These are phyloP conservation scores for Darksidea phi DNA, from an alignment of 495 filamentous ascomycete species.

Conservation along the genomic window DNA sequence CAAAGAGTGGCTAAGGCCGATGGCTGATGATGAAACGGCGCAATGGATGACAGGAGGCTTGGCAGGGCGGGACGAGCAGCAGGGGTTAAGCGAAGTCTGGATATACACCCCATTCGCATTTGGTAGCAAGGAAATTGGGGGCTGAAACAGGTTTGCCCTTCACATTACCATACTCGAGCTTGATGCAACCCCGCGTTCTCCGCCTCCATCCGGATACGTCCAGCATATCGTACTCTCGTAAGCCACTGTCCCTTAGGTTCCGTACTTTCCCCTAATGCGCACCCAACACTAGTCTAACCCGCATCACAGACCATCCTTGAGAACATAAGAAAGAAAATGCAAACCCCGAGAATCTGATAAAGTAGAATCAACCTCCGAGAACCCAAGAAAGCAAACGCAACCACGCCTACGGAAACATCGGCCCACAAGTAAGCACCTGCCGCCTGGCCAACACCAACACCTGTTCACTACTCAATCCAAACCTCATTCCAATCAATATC, in stretches of 20 bases:
- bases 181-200: too few relatives aligned
- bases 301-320: background rate
- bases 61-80: background rate
- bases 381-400: background rate
- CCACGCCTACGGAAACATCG: conserved; percentile 25
- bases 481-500: conserved; percentile 29
- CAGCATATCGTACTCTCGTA: too few relatives aligned
- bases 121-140: too few relatives aligned
- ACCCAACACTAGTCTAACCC: background rate
- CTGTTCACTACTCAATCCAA: conserved; percentile 36
- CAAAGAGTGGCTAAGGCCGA: background rate
- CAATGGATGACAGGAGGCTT: background rate
- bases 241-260: too few relatives aligned
- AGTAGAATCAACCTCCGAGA: too few relatives aligned
- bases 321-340: background rate
- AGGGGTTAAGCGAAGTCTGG: background rate
- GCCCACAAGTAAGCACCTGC: conserved; percentile 36
- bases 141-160: too few relatives aligned
- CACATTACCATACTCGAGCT: too few relatives aligned
- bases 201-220: too few relatives aligned
- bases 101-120: too few relatives aligned
- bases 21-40: background rate
- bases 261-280: too few relatives aligned
- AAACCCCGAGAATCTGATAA: background rate
- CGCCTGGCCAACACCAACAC: conserved; percentile 33